Evolutionary conservation across 73 alveolate species (phyloP), one percentile per base, ranked within the genome.

Genomic region (Blepharisma japonicum): DNA sequence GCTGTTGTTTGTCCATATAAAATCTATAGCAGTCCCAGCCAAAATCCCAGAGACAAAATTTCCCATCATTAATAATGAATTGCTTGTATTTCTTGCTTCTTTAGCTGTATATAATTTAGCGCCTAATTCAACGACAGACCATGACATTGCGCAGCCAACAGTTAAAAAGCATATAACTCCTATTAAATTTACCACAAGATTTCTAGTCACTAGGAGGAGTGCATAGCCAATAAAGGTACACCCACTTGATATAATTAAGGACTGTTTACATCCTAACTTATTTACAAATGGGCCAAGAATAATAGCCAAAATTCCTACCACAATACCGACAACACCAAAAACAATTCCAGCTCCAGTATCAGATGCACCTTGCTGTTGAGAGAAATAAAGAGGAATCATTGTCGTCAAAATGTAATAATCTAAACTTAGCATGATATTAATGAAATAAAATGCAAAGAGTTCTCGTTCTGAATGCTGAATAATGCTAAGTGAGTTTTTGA

Each of bases 321-420:
- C 74, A 61, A n/a, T 20, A 2, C 74, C 74, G 23, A 61, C 14
- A 25, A n/a, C 39, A 2, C 74, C 74, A 61, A 61, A 61, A 61
- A 61, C 74, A 61, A 61, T 25, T 25, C 74, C 74, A 2, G 74
- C 14, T 18, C 14, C 14, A 25, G 47, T n/a, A 61, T 61, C 74
- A 20, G 74, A 61, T n/a, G 14, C 14, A 18, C 18, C 38, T 14
- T 61, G 74, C 14, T n/a, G 50, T 2, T 18, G n/a, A 20, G 74
- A 20, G 23, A 61, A 61, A 39, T 61, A 25, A n/a, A 61, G 74
- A 18, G 74, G 74, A 25, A 61, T 61, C 47, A 61, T 14, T 8
- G 74, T 61, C n/a, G 23, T 39, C 18, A 61, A 25, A 20, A 61
- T 61, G 47, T 61, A 61, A 25, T 18, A 61, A 2, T 61, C 47